Evolutionary conservation across 2,329 filamentous ascomycete species (phyloP).

Genomic region (Septoria linicola): DNA sequence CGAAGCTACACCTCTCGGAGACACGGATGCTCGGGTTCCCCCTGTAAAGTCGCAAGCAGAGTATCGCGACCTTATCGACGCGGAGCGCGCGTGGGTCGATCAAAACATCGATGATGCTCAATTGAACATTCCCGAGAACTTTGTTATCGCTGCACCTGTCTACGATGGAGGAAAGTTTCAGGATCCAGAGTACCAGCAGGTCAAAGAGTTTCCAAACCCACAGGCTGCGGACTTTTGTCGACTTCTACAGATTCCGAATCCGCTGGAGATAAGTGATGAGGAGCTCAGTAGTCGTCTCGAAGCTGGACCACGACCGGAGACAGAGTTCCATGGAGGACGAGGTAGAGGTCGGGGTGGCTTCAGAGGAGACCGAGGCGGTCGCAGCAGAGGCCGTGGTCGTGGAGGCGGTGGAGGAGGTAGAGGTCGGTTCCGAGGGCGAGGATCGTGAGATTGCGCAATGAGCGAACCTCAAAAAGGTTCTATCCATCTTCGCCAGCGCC

Average conservation of each 20-base stretch:
- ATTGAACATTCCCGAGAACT: constrained; percentile 74
- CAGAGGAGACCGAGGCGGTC: constrained; percentile 24
- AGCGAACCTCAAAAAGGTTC: no score
- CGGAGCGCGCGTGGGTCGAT: constrained; percentile 76
- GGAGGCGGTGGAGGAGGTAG: constrained; percentile 26
- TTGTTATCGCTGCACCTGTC: constrained; percentile 70
- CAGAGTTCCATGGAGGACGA: constrained; percentile 27
- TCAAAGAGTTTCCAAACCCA: constrained; percentile 76
- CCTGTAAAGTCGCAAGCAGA: constrained; percentile 54
- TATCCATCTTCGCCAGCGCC: no score
- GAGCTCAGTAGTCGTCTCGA: constrained; percentile 62
- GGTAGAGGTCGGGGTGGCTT: constrained; percentile 29
- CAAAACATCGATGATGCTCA: constrained; percentile 58
- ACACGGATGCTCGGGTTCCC: constrained; percentile 54
- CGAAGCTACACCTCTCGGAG: constrained; percentile 60
- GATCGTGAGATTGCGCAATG: constrained; percentile 4
- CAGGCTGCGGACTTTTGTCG: constrained; percentile 83
- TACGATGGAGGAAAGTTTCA: constrained; percentile 50
- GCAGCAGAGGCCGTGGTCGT: constrained; percentile 13
- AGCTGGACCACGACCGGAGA: constrained; percentile 56
- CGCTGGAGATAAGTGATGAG: constrained; percentile 70
- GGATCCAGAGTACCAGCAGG: constrained; percentile 30
- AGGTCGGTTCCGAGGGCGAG: constrained; percentile 19
- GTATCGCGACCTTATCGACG: constrained; percentile 59
- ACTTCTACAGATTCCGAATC: constrained; percentile 72